These are phyloP conservation scores for Ophiocordyceps camponoti-saundersi DNA, from an alignment of 2,329 filamentous ascomycete species.

Conservation along the genomic window DNA sequence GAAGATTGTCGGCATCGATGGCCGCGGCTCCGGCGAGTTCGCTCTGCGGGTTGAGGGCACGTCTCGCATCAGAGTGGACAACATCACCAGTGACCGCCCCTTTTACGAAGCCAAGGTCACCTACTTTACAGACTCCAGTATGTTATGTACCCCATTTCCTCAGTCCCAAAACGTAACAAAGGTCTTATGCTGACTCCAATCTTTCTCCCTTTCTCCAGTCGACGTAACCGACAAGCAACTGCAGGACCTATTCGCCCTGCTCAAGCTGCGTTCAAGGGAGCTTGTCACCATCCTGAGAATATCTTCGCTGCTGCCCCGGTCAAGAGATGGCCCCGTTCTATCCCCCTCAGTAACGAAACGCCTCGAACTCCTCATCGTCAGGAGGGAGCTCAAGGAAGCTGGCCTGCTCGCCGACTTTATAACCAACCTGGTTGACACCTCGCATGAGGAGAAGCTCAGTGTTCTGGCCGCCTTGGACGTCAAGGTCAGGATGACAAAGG, in stretches of 20 bases:
- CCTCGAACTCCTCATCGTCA: slow-evolving; percentile 72
- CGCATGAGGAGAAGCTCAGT: slow-evolving; percentile 79
- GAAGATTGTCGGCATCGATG: slow-evolving; percentile 64
- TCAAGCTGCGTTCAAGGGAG: slow-evolving; percentile 76
- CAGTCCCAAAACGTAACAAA: background rate
- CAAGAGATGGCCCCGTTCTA: slow-evolving; percentile 44
- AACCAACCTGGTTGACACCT: slow-evolving; percentile 77
- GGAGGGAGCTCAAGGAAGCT: slow-evolving; percentile 67
- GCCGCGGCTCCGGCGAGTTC: slow-evolving; percentile 58
- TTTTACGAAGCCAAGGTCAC: slow-evolving; percentile 74
- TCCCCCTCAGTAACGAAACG: slow-evolving; percentile 75
- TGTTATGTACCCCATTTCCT: slow-evolving; percentile 7
- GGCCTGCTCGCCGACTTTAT: slow-evolving; percentile 89
- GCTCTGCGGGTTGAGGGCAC: slow-evolving; percentile 76
- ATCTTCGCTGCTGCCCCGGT: slow-evolving; percentile 64
- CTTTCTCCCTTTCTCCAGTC: slow-evolving; percentile 6
- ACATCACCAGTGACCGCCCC: slow-evolving; percentile 51
- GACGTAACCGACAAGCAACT: slow-evolving; percentile 37
- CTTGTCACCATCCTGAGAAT: slow-evolving; percentile 71
- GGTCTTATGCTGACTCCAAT: background rate
- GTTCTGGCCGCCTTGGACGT: slow-evolving; percentile 69
- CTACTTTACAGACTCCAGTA: slow-evolving; percentile 53
- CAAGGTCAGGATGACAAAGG: slow-evolving; percentile 60
- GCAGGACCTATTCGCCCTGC: slow-evolving; percentile 54
- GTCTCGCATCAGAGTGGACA: slow-evolving; percentile 55